Evolutionary conservation across 2,329 filamentous ascomycete species (phyloP), one percentile per base, ranked within the genome.

Genomic region (Fusarium irregulare): DNA sequence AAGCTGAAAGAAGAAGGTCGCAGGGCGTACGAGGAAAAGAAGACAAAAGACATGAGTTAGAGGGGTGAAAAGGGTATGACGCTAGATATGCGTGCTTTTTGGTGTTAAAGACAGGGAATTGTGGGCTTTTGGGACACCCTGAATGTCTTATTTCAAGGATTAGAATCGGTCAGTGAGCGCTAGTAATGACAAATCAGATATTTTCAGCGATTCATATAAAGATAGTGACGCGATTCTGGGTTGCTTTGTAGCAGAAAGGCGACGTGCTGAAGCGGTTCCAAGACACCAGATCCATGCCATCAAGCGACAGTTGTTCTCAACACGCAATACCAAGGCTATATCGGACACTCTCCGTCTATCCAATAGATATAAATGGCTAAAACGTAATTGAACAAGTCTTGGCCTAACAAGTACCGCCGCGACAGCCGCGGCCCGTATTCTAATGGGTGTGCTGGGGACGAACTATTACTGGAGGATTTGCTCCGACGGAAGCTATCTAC

Each of bases 1-100:
- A 76, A 73, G 32, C 60, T 82, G n/a, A 80, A 79, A 51, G 77
- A 81, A 62, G 76, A 77, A 57, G 81, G 77, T 2, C 75, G 72
- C 9, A 67, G 30, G 25, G 66, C 55, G 4, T 70, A 71, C 16
- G 70, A 72, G 9, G 56, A 71, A 56, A 73, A 66, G 16, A 51
- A 27, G 32, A 13, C 18, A 5, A 14, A 51, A 20, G 48, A 25
- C 16, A 40, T 51, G 21, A 25, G 21, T 16, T 51, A 40, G 9
- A 8, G 12, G 45, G 25, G 11, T 30, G 13, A 56, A 20, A 13
- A 3, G 27, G 4, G n/a, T 20, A 18, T 51, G 37, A 56, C 32
- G 40, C 25, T 21, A 65, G 23, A 54, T 12, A n/a, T 53, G 12
- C 54, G 42, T 32, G 5, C 18, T 42, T 51, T 47, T 41, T 28